Conservation (phyloP, 768 basidiomycete genomes). For the Lactifluus echinatus region DNA sequence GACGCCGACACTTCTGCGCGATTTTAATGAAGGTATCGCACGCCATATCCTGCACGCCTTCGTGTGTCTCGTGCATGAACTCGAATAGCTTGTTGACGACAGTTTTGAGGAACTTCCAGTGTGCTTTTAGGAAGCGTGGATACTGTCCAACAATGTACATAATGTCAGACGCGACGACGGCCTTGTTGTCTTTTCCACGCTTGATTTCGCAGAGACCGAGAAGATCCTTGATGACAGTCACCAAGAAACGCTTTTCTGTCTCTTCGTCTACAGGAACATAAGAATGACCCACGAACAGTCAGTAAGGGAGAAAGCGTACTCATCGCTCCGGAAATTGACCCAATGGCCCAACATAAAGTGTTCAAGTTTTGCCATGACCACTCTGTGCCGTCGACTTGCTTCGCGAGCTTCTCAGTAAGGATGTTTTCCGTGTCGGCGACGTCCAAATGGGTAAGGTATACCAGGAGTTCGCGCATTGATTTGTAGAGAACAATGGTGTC, state of each 20-base stretch:
- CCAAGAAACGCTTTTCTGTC: constrained; percentile 96
- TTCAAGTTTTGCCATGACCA: constrained; percentile 99
- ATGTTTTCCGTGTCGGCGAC: constrained; percentile 95
- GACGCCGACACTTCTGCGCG: constrained; percentile 94
- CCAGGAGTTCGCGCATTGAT: constrained; percentile 94
- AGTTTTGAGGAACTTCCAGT: constrained; percentile 99
- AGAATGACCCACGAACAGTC: neutral
- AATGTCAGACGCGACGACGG: constrained; percentile 91
- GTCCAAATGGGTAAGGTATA: constrained; percentile 96
- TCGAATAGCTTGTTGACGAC: constrained; percentile 99
- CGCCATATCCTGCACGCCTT: constrained; percentile 99
- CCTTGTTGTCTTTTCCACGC: constrained; percentile 99
- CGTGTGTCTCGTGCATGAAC: constrained; percentile 99
- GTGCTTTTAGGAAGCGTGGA: constrained; percentile 97
- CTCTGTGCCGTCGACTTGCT: constrained; percentile 95
- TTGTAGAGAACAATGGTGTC: constrained; percentile 99
- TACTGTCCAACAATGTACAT: constrained; percentile 99
- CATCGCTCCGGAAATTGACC: constrained; percentile 98
- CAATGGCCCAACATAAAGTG: constrained; percentile 99
- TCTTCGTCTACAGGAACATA: constrained; percentile 67
- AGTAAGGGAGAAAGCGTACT: constrained; percentile 48
- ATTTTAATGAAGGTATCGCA: constrained; percentile 99
- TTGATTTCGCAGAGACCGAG: constrained; percentile 98
- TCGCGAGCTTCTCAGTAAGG: constrained; percentile 92
- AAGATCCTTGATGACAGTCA: constrained; percentile 97